A percentile compares a stretch with the other conserved stretches of the same genome.
Evolutionary conservation across 192 early-diverging fungal genomes (phyloP).

Genomic region (Umbelopsis sp.): DNA sequence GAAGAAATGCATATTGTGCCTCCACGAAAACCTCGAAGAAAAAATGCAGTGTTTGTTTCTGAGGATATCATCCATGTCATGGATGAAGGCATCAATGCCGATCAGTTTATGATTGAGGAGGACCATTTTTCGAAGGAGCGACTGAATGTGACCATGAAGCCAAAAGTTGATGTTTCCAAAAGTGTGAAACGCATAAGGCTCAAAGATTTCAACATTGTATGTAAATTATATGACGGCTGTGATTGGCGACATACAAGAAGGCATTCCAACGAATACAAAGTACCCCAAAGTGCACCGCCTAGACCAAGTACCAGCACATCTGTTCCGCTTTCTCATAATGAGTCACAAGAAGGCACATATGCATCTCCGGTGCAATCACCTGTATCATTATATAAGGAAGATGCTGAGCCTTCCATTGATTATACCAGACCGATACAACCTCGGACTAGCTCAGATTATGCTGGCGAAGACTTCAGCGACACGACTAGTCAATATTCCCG

Average conservation of each 20-base stretch:
- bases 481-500: constrained; percentile 39
- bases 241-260: constrained; percentile 59
- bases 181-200: constrained; percentile 54
- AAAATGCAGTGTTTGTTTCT: background rate
- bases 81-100: constrained; percentile 11
- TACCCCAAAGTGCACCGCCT: background rate
- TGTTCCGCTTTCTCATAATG: background rate
- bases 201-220: constrained; percentile 60
- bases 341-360: background rate
- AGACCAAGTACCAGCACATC: background rate
- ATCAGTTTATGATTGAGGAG: constrained; percentile 43
- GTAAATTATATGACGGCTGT: constrained; percentile 70
- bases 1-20: constrained; percentile 15
- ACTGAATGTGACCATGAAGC: constrained; percentile 29
- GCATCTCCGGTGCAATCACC: background rate
- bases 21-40: constrained; percentile 30
- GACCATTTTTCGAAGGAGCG: constrained; percentile 51
- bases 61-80: constrained; percentile 51
- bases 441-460: constrained; percentile 29
- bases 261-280: background rate
- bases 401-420: background rate
- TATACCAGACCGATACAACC: background rate
- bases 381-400: background rate
- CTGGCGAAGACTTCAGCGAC: constrained; percentile 35
- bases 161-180: constrained; percentile 26